Evolutionary conservation across 2,329 filamentous ascomycete species (phyloP), one percentile per base, ranked within the genome.

Genomic region (Pezicula rhizophila): DNA sequence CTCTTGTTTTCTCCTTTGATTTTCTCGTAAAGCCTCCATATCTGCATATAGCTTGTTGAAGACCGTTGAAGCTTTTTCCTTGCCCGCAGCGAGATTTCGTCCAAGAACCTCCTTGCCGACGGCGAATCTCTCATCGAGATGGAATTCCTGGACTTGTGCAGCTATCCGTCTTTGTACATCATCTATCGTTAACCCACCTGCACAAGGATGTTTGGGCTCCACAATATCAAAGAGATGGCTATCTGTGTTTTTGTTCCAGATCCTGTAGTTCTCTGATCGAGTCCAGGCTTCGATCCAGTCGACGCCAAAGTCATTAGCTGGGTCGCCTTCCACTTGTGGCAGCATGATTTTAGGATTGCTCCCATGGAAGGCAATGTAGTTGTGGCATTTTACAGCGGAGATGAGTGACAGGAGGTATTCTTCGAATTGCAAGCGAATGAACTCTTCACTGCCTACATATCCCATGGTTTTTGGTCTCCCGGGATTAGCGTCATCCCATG

Each of bases 371-470:
- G 68, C 66, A 23, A 84, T 72, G 61, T 85, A 85, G 60, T 81
- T 83, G 66, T 90, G 90, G 65, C 95, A 97, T 65, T 96, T 96
- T 57, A 91, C 86, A 0, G 88, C 83, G 0, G 91, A 88, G 39
- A 97, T 80, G 53, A 99, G 77, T 0, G 90, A 89, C 20, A 97
- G 78, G 5, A 99, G 78, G 64, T 99, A 99, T 62, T 96, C 91
- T 68, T 99, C 93, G 54, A 99, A 99, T 62, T 97, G 92, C 37
- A 96, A 80, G 26, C 93, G 82, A 59, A 99, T 99, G 62, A 96
- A 96, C 65, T 97, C 93, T 69, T 99, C 93, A 54, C 90, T 96
- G 26, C 93, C 93, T 34, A 89, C 84, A 62, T 96, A 99, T 26
- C 91, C 91, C 74, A 96, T 85, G 2, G 89, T 95, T 61, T 90